Percentiles rank a stretch among this genome's conserved stretches.
These are phyloP conservation scores for Sutorius australiensis DNA, from an alignment of 768 basidiomycete genomes.

Conservation along the genomic window DNA sequence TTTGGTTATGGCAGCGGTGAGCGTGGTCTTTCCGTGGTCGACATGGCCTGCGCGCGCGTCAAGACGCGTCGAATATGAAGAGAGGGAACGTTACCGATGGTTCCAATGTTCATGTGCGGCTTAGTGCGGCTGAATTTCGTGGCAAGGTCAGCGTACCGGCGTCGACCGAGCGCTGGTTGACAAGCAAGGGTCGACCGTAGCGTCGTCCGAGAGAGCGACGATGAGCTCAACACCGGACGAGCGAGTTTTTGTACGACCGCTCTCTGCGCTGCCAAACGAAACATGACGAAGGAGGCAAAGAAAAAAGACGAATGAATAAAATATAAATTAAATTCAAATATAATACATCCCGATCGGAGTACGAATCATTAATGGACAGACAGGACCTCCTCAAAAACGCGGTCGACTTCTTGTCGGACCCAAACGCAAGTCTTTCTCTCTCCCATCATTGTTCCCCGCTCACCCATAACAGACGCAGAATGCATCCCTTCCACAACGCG, in stretches of 20 bases:
- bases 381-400: constrained; percentile 78
- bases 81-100: constrained; percentile 55
- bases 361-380: constrained; percentile 44
- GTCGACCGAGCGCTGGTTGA: constrained; percentile 18
- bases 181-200: constrained; percentile 4
- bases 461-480: constrained; percentile 55
- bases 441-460: constrained; percentile 4
- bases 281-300: constrained; percentile 21
- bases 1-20: constrained; percentile 95
- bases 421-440: constrained; percentile 49
- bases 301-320: not conserved
- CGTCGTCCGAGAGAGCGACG: constrained; percentile 1
- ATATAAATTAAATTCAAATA: not conserved
- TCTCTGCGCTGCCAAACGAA: constrained; percentile 28
- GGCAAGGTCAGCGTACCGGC: constrained; percentile 71
- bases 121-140: constrained; percentile 66
- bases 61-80: constrained; percentile 12
- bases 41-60: constrained; percentile 63
- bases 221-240: not conserved
- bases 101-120: constrained; percentile 95
- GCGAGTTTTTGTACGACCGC: not conserved
- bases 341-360: constrained; percentile 25
- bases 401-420: constrained; percentile 79
- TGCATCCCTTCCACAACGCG: constrained; percentile 76
- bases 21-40: constrained; percentile 97